phyloP scores from a whole-genome alignment of 495 filamentous ascomycete species.

The Xeromyces bisporus region DNA sequence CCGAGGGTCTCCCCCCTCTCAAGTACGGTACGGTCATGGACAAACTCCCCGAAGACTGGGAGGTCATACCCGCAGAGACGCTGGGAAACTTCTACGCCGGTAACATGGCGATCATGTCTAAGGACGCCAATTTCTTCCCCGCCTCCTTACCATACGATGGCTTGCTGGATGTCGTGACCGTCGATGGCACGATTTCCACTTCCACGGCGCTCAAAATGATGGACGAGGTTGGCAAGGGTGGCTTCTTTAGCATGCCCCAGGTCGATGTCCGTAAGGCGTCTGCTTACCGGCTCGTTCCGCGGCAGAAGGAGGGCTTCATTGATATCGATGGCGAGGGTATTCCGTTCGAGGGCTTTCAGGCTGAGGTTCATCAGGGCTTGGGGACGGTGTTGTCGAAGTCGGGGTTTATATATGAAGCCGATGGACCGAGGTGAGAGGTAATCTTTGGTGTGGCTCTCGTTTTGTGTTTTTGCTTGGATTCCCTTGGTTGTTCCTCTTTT shows the following conservation, averaged over 20 bases:
- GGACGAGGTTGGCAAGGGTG: conserved; percentile 47
- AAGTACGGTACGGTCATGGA: conserved; percentile 66
- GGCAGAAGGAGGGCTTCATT: conserved; percentile 57
- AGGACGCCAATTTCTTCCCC: conserved; percentile 77
- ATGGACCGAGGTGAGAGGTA: conserved; percentile 25
- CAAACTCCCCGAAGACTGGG: conserved; percentile 58
- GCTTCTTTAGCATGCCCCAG: conserved; percentile 60
- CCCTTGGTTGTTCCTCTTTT: background rate
- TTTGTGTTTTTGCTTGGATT: background rate
- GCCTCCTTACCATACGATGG: conserved; percentile 74
- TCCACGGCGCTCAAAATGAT: conserved; percentile 47
- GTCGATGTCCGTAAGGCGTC: conserved; percentile 67
- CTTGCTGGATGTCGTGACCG: conserved; percentile 64
- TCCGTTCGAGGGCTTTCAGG: conserved; percentile 78
- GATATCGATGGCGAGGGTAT: conserved; percentile 85
- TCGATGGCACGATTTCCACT: conserved; percentile 57
- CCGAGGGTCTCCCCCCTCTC: conserved; percentile 49
- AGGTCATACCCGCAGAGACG: conserved; percentile 49
- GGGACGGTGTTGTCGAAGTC: conserved; percentile 68
- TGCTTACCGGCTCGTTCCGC: conserved; percentile 71
- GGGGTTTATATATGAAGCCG: conserved; percentile 54
- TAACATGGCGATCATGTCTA: conserved; percentile 87
- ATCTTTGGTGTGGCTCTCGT: background rate
- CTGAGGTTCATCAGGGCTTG: conserved; percentile 68
- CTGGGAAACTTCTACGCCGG: conserved; percentile 89